phyloP scores from a whole-genome alignment of 2,329 filamentous ascomycete genomes.

The Tetracladium maxilliforme region DNA sequence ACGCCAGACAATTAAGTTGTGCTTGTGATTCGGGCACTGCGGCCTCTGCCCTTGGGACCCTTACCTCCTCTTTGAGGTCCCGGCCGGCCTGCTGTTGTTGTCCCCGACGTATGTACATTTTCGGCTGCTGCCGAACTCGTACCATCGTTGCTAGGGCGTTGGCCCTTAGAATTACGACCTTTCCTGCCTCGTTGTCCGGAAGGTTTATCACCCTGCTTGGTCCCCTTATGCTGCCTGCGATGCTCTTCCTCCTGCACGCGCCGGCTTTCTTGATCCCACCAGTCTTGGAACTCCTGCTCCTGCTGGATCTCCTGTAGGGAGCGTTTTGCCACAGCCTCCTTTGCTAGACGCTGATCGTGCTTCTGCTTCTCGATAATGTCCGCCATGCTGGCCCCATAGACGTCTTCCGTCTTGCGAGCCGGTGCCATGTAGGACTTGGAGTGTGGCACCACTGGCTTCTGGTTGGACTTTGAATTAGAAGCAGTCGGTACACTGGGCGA shows the following conservation, averaged over 20 bases:
- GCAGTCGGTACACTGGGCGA: conserved; percentile 1
- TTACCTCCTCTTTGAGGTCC: too few species aligned
- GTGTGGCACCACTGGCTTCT: conserved; percentile 37
- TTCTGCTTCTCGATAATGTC: conserved; percentile 84
- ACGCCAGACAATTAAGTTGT: too few species aligned
- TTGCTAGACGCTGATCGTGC: conserved; percentile 67
- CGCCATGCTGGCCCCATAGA: conserved; percentile 59
- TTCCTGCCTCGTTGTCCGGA: too few species aligned
- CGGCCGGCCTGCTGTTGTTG: too few species aligned
- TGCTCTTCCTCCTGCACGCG: conserved; percentile 53
- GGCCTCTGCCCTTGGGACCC: too few species aligned
- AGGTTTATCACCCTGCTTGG: too few species aligned
- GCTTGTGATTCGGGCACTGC: too few species aligned
- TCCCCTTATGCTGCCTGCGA: too few species aligned
- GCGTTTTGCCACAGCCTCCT: conserved; percentile 74
- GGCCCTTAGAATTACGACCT: too few species aligned
- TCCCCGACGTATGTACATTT: too few species aligned
- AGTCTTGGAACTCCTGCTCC: conserved; percentile 92
- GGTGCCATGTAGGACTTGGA: conserved; percentile 44
- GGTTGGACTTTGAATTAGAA: conserved; percentile 11
- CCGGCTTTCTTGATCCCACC: conserved; percentile 81
- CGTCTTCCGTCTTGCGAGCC: conserved; percentile 44
- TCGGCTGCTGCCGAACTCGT: too few species aligned
- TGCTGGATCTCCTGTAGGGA: conserved; percentile 90
- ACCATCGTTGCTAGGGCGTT: too few species aligned